phyloP scores from a whole-genome alignment of 805 yeast genomes.

The Cyberlindnera americana region DNA sequence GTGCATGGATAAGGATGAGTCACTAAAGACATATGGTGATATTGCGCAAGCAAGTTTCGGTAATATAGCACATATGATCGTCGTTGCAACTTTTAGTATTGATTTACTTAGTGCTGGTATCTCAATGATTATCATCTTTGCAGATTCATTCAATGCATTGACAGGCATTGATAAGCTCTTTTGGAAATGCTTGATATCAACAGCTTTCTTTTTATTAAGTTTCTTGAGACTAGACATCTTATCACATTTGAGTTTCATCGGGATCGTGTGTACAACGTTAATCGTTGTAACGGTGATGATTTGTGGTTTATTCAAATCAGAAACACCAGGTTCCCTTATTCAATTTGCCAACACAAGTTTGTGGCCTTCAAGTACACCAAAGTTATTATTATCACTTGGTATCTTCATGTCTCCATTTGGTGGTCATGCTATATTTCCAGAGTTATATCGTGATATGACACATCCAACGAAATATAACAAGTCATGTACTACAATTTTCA shows the following conservation, averaged over 20 bases:
- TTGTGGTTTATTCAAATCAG: conserved; percentile 42
- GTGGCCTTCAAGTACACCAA: conserved; percentile 36
- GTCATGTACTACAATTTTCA: conserved; percentile 53
- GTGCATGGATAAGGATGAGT: conserved; percentile 39
- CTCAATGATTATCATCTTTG: conserved; percentile 54
- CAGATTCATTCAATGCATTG: conserved; percentile 56
- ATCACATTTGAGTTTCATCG: conserved; percentile 51
- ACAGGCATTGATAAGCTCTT: conserved; percentile 35
- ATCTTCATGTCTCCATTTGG: conserved; percentile 78
- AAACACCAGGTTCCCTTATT: conserved; percentile 54
- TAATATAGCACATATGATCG: conserved; percentile 36
- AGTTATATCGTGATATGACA: conserved; percentile 70
- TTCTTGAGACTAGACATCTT: conserved; percentile 54
- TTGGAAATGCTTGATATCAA: conserved; percentile 42
- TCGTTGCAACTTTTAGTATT: conserved; percentile 47
- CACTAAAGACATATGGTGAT: conserved; percentile 53
- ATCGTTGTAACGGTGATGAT: conserved; percentile 42
- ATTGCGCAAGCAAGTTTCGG: conserved; percentile 54
- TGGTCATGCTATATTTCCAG: conserved; percentile 82
- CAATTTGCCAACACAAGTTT: conserved; percentile 41
- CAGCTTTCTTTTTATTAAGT: conserved; percentile 41
- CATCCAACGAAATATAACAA: conserved; percentile 58
- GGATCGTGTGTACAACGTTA: conserved; percentile 52
- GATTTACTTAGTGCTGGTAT: conserved; percentile 62
- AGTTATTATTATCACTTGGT: conserved; percentile 51